Conservation (phyloP, 306 rosid species). For the Arachis hypogaea region DNA sequence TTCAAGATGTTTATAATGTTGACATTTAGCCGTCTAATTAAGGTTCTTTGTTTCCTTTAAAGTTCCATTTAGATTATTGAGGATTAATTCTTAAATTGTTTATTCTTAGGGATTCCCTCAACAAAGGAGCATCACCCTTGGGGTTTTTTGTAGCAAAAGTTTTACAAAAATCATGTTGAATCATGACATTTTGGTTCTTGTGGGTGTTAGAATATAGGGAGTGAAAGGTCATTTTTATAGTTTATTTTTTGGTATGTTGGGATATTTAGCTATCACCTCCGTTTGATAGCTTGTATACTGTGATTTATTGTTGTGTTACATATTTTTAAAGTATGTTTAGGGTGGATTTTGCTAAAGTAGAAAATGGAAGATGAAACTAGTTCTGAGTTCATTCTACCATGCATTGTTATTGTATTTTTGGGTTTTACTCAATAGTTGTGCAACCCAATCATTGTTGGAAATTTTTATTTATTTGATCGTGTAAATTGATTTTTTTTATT, state of each 20-base stretch:
- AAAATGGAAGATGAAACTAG: constrained; percentile 40
- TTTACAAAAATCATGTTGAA: constrained; percentile 43
- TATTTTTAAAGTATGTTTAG: constrained; percentile 45
- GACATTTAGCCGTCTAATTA: constrained; percentile 65
- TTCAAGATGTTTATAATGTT: constrained; percentile 71
- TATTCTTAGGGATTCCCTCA: constrained; percentile 70
- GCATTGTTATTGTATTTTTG: constrained; percentile 3
- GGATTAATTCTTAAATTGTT: constrained; percentile 56
- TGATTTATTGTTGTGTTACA: constrained; percentile 49
- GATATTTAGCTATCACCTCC: constrained; percentile 40
- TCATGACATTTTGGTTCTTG: constrained; percentile 48
- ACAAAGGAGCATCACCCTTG: constrained; percentile 52
- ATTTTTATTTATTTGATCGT: too few relatives aligned
- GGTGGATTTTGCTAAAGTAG: constrained; percentile 29
- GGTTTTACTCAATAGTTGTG: constrained; percentile 7
- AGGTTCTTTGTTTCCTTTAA: constrained; percentile 49
- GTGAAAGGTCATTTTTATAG: constrained; percentile 65
- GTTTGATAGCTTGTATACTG: constrained; percentile 50
- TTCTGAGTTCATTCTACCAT: constrained; percentile 19
- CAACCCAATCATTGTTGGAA: constrained; percentile 10
- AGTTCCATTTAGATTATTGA: constrained; percentile 46
- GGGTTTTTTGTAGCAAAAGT: constrained; percentile 49
- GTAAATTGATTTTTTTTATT: too few relatives aligned
- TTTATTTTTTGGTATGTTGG: constrained; percentile 41
- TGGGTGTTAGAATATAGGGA: constrained; percentile 54